These are phyloP conservation scores for Boletellus sp. DNA, from an alignment of 768 basidiomycete species.

Conservation along the genomic window DNA sequence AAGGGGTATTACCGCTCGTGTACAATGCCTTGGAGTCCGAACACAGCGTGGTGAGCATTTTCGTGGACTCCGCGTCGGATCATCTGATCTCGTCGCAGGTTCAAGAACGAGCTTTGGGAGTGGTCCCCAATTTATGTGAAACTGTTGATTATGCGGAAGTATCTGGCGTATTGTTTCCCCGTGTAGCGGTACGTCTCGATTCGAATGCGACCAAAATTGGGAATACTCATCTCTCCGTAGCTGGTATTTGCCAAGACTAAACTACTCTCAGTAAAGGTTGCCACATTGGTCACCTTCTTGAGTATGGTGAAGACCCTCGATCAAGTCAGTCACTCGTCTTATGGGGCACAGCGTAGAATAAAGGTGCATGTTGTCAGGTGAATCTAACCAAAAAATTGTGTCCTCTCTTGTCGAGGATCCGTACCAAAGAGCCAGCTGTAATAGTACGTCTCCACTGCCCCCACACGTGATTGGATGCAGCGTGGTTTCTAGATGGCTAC, in stretches of 20 bases:
- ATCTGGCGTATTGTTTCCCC: conserved; percentile 83
- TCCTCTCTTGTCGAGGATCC: conserved; percentile 88
- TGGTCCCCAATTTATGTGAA: conserved; percentile 86
- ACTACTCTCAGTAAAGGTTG: conserved; percentile 87
- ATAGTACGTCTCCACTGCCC: conserved; percentile 51
- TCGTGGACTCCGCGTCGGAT: neutral
- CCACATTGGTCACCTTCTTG: conserved; percentile 77
- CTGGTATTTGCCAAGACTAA: conserved; percentile 92
- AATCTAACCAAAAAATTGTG: conserved; percentile 95
- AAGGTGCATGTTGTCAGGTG: conserved; percentile 39
- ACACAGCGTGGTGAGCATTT: conserved; percentile 61
- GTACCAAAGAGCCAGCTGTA: conserved; percentile 93
- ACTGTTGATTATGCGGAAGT: conserved; percentile 94
- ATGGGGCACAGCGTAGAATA: neutral
- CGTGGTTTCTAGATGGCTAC: conserved; percentile 67
- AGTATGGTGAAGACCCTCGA: conserved; percentile 88
- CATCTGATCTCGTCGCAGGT: conserved; percentile 47
- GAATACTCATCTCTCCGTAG: conserved; percentile 38
- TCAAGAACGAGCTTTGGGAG: conserved; percentile 84
- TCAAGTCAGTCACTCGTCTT: conserved; percentile 47
- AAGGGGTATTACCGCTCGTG: conserved; percentile 94
- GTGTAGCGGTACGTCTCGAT: conserved; percentile 70
- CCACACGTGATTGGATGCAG: neutral
- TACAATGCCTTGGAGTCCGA: conserved; percentile 98
- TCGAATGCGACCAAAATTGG: conserved; percentile 2